Base-by-base conservation (phyloP, 768 basidiomycete genomes). In the Auriscalpium vulgare region DNA sequence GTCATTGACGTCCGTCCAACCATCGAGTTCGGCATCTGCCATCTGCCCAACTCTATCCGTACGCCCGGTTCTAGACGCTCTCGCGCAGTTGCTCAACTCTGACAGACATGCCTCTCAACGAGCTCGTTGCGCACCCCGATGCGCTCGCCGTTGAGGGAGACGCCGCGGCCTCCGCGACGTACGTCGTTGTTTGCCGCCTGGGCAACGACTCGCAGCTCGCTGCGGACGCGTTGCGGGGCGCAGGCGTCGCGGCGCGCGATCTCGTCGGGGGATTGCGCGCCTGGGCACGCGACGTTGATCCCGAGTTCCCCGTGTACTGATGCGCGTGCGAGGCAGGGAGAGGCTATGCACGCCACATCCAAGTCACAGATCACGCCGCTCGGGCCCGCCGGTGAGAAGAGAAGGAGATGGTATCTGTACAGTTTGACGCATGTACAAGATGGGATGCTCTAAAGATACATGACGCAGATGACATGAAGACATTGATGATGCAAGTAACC, bases 131-230 rank as follows among this genome's bases (percentile, higher is more conserved):
- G 3, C 72, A 84, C 54, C 93, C 91, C 0, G 59, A 67, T n/a
- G 62, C 69, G 1, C 68, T 74, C 53, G 50, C 83, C n/a, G 64
- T 72, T 7, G 40, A 59, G 3, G 43, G 56, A 36, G 43, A 47
- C 17, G 40, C 50, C 9, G 1, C 37, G 14, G 43, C 29, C 11
- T 37, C 51, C 3, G 57, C 52, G 3, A 73, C 74, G 7, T 83
- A 83, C 57, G 29, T 29, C 29, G 72, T 97, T 16, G 69, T 97
- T 29, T 98, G 95, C 69, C 79, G 91, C 35, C 74, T 92, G 19
- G 95, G 95, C 5, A 98, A 97, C 65, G 95, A 97, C 68, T 95
- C 92, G 1, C 90, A 92, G 67, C 79, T 91, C 17, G 95, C 94
- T 35, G 93, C 84, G 0, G 75, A 83, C 37, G 83, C 84, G 6